A percentile compares a stretch with the other conserved stretches of the same genome.
Conservation (phyloP, 2,329 filamentous ascomycete genomes). For the Chrysoporthe deuterocubensis region DNA sequence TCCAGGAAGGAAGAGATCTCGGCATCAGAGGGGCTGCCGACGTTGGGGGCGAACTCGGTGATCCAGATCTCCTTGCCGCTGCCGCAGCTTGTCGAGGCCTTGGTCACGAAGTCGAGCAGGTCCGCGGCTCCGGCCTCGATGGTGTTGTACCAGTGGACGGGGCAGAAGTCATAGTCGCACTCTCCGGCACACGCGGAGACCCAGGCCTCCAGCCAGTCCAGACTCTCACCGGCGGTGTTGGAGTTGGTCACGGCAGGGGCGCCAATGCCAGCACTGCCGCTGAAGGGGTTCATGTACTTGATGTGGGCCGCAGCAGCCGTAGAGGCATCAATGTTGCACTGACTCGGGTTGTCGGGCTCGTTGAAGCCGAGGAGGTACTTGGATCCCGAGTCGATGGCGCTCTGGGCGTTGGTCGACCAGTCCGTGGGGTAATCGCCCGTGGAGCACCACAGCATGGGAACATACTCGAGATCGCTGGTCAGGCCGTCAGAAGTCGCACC, state of each 20-base stretch:
- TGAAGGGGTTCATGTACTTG: slow-evolving; percentile 58
- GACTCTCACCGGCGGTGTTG: slow-evolving; percentile 51
- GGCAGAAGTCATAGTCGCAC: slow-evolving; percentile 64
- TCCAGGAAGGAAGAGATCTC: slow-evolving; percentile 52
- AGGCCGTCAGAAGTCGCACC: slow-evolving; percentile 50
- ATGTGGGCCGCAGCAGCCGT: slow-evolving; percentile 58
- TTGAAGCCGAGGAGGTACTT: slow-evolving; percentile 70
- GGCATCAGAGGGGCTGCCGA: slow-evolving; percentile 42
- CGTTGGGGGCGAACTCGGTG: slow-evolving; percentile 65
- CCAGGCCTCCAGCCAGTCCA: slow-evolving; percentile 59
- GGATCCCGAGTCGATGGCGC: slow-evolving; percentile 57
- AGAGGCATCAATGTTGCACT: slow-evolving; percentile 61
- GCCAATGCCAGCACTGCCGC: slow-evolving; percentile 57
- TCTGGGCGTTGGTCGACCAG: slow-evolving; percentile 57
- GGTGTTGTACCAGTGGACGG: slow-evolving; percentile 67
- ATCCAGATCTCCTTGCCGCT: slow-evolving; percentile 60
- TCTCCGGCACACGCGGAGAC: slow-evolving; percentile 52
- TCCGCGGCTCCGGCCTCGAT: slow-evolving; percentile 44
- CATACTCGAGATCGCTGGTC: slow-evolving; percentile 53
- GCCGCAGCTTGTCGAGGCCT: slow-evolving; percentile 50
- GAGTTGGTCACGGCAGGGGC: slow-evolving; percentile 68
- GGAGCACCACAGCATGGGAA: slow-evolving; percentile 70
- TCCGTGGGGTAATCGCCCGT: slow-evolving; percentile 44
- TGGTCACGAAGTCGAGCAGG: slow-evolving; percentile 59
- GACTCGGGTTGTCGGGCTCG: slow-evolving; percentile 67